Evolutionary conservation across 179 eudicot genomes (phyloP).

Genomic region (Silene vulgaris): DNA sequence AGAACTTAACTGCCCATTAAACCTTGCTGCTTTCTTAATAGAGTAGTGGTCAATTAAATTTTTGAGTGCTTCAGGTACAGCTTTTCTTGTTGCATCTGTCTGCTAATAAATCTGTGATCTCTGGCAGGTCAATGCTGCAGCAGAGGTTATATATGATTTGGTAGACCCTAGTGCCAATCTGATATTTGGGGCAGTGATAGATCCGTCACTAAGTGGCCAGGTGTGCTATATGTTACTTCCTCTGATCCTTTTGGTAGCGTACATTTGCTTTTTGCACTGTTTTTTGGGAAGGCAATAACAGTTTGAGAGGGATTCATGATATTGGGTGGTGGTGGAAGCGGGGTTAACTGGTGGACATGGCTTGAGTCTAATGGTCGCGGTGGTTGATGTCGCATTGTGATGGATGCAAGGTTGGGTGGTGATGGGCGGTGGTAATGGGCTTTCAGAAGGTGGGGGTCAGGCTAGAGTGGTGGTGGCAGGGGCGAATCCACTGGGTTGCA

Average conservation of each 20-base stretch:
- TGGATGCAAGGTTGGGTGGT: no score
- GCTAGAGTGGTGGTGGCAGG: no score
- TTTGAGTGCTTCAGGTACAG: not conserved
- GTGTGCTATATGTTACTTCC: constrained; percentile 20
- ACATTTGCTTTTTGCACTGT: not conserved
- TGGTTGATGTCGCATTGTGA: no score
- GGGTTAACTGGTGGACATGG: no score
- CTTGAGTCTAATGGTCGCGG: no score
- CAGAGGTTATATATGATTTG: constrained; percentile 93
- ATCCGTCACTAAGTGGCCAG: constrained; percentile 82
- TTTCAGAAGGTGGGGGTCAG: no score
- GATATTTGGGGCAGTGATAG: constrained; percentile 95
- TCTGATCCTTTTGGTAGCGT: not conserved
- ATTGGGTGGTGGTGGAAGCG: no score
- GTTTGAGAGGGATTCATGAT: no score
- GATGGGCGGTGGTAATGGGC: no score
- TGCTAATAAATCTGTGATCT: constrained; percentile 5
- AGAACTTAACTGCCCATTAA: not conserved
- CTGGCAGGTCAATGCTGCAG: constrained; percentile 90
- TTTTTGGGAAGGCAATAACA: no score
- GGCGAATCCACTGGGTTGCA: no score
- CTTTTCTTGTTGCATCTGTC: not conserved
- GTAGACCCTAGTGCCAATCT: constrained; percentile 96
- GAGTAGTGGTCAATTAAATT: not conserved
- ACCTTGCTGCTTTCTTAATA: not conserved